Base-by-base conservation (phyloP, 202 grass and related monocot genomes). In the Cymbopogon flexuosus region DNA sequence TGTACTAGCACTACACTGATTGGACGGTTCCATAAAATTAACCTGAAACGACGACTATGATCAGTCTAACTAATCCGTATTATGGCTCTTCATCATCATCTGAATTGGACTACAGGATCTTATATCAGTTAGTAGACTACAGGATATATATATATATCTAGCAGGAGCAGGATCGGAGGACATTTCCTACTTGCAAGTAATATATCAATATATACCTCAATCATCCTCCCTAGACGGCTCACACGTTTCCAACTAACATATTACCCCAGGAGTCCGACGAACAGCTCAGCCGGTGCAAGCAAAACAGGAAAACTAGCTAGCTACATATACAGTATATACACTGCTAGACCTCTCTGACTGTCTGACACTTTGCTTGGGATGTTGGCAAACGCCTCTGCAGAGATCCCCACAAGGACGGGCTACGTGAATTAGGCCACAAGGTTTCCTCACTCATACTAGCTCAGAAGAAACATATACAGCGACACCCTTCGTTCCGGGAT, bases 291-390 rank as follows among this genome's bases (percentile, higher is more conserved):
- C n/a, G 22, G 67, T 34, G 76, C 73, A 78, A 65, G 43, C 6
- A 43, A 65, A 54, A 34, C 11, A 18, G 34, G 34, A 42, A 67
- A 56, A 42, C 6, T 15, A 68, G 14, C 46, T 47, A n/a, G n/a
- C n/a, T 7, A 46, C 15, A 46, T 10, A 41, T 46, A 47, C n/a
- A n/a, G n/a, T n/a, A n/a, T n/a, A n/a, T 13, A 16, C 21, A 14
- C 16, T 8, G n/a, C 31, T 43, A 13, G 22, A 49, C 81, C 34
- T 68, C 22, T 65, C 16, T 73, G 37, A 24, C 33, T 73, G 16
- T 46, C 15, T 39, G 16, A 31, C 52, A 3, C 85, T 81, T 91
- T 91, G 81, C 89, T 85, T 88, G 13, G 68, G 35, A 85, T 86
- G 76, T 46, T 43, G 30, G 52, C 81, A 89, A 89, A 85, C 65